These are phyloP conservation scores for Ustilago loliicola DNA, from an alignment of 1,284 basidiomycete genomes.

Conservation along the genomic window DNA sequence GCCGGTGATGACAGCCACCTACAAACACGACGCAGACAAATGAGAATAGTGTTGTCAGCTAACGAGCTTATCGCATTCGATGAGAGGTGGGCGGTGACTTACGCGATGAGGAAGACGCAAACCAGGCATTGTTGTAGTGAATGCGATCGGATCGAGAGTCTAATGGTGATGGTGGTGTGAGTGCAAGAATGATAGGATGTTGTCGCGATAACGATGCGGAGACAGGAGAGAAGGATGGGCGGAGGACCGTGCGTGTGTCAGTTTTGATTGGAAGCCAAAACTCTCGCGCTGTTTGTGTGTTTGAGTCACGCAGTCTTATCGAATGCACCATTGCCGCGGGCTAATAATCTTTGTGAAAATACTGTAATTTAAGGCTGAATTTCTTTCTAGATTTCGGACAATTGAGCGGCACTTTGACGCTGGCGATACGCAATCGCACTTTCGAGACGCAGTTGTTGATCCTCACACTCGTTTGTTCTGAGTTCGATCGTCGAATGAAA, in stretches of 20 bases:
- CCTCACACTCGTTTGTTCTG: background rate
- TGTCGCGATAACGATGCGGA: constrained; percentile 7
- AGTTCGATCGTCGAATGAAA: background rate
- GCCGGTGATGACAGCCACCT: constrained; percentile 83
- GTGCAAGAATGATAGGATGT: background rate
- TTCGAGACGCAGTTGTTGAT: background rate
- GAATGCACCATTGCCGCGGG: constrained; percentile 3
- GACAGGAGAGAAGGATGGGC: background rate
- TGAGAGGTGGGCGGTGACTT: constrained; percentile 4
- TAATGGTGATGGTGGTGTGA: constrained; percentile 12
- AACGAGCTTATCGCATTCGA: background rate
- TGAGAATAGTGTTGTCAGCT: background rate
- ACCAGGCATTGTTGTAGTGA: constrained; percentile 40
- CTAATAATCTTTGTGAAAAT: background rate
- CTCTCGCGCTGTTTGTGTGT: background rate
- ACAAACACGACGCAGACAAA: background rate
- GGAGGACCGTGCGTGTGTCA: constrained; percentile 12
- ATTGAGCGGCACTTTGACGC: constrained; percentile 5
- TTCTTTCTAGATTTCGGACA: constrained; percentile 10
- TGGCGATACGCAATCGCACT: background rate
- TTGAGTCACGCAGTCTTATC: background rate
- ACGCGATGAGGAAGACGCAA: constrained; percentile 54
- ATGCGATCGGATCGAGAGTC: background rate
- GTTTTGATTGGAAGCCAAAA: background rate
- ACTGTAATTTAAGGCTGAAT: background rate